Evolutionary conservation across 345 rosid genomes (phyloP), one percentile per base, ranked within the genome.

Genomic region (Pistacia vera): DNA sequence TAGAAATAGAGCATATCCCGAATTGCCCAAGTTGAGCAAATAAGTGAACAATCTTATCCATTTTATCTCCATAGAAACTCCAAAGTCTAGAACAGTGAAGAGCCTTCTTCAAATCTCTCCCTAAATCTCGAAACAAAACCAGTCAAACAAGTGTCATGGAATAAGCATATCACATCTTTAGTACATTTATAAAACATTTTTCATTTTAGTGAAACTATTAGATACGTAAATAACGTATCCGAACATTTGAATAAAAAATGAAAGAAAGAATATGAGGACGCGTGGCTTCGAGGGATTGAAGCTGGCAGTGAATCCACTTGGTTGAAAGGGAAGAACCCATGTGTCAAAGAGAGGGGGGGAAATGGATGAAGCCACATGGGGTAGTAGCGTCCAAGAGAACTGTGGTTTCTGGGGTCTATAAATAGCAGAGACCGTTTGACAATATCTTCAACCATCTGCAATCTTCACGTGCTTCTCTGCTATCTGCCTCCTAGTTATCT

Each of bases 381-480:
- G 8, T 12, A 72, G 55, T 5, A 65, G 59, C 68, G 59, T 71
- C 83, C 63, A 67, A 41, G 20, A 59, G 38, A 8, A 22, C 35
- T 5, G 54, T 5, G n/a, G 25, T 11, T 72, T 84, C 66, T 73
- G 64, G 79, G 80, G 82, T 63, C 76, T 86, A 86, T 86, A 86
- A 86, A 84, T 82, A 77, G 54, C 71, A 54, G 20, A 25, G 61
- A 57, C 41, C 70, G 74, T 64, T 61, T 63, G 66, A 56, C 68
- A 33, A 55, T 64, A 51, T 44, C 78, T 38, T 12, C 56, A 20
- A 55, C 75, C 71, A 66, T 51, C 82, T 70, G 72, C 77, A 54
- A 56, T 56, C 75, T 82, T 88, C 89, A 83, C 87, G 87, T 84
- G 88, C 76, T 80, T 77, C 56, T 33, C 63, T 54, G n/a, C 30